Conservation (phyloP, 2,329 filamentous ascomycete genomes). For the Exophiala oligosperma region DNA sequence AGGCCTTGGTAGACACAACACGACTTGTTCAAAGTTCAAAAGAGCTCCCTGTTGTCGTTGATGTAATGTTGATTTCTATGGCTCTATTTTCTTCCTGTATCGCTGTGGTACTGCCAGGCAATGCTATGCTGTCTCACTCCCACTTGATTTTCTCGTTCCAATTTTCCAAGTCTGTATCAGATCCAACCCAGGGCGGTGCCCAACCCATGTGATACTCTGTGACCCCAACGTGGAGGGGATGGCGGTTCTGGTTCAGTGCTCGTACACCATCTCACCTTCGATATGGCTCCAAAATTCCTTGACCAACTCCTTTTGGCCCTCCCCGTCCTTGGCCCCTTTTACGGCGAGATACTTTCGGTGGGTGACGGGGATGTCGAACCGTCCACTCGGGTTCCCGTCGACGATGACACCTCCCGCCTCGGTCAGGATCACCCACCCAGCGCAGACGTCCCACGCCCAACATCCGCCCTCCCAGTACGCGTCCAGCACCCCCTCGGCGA, state of each 20-base stretch:
- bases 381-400: constrained; percentile 51
- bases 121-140: neutral
- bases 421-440: constrained; percentile 60
- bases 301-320: constrained; percentile 40
- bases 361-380: constrained; percentile 57
- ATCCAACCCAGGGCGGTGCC: neutral
- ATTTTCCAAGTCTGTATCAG: neutral
- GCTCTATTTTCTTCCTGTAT: neutral
- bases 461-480: constrained; percentile 67
- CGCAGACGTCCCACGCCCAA: constrained; percentile 68
- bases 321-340: constrained; percentile 27
- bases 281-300: constrained; percentile 45
- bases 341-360: constrained; percentile 55
- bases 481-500: constrained; percentile 59
- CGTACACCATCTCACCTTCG: constrained; percentile 40
- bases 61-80: constrained; percentile 11
- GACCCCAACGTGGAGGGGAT: too few species aligned
- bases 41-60: neutral
- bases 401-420: constrained; percentile 62
- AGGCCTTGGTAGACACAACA: too few species aligned
- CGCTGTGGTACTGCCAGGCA: neutral
- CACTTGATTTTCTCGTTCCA: neutral
- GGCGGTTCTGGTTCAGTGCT: constrained; percentile 9
- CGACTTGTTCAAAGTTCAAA: neutral
- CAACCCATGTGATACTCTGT: too few species aligned